Evolutionary conservation across 225 moss, liverwort and hornwort species (phyloP), one percentile per base, ranked within the genome.

Genomic region (Asterella californica): DNA sequence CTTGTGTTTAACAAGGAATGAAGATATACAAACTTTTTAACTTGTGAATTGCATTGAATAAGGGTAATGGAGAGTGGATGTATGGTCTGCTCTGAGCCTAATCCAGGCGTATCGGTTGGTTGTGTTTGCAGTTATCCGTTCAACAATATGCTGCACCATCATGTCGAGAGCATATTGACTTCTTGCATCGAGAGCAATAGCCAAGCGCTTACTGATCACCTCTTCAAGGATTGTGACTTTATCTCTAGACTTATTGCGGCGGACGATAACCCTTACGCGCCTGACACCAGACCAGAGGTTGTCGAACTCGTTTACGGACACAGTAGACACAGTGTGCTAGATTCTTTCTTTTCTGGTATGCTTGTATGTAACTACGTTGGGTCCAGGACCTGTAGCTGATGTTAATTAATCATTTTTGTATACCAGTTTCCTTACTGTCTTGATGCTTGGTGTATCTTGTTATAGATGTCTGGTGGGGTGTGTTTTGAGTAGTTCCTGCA

Each of bases 91-190:
- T 6, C 46, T 52, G 21, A 37, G 42, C 15, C 34, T 54, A 60
- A 77, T 62, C 36, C 18, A 55, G 32, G 57, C 29, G 52, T 5
- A 36, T 45, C 33, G 33, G 30, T 60, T 33, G 24, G 27, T 22
- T 76, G 65, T 84, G 80, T 79, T 66, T 75, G 78, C 92, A 99
- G 99, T 84, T 99, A 95, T 81, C 92, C 93, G 10, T 99, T 99
- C 88, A 99, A 99, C 90, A 99, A 99, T 64, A 99, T 99, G 99
- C 87, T 99, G 81, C 95, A 99, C 75, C 99, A 99, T 90, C 95
- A 95, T 77, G 95, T 99, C 81, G 99, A 99, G 83, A 99, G 90
- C 78, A 91, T 93, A 59, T 81, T 99, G 54, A 88, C 88, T 68
- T 99, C 99, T 70, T 95, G 95, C 88, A 83, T 99, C 76, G 99